Base-by-base conservation (phyloP, 495 filamentous ascomycete species). In the Penicillium macrosclerotiorum region DNA sequence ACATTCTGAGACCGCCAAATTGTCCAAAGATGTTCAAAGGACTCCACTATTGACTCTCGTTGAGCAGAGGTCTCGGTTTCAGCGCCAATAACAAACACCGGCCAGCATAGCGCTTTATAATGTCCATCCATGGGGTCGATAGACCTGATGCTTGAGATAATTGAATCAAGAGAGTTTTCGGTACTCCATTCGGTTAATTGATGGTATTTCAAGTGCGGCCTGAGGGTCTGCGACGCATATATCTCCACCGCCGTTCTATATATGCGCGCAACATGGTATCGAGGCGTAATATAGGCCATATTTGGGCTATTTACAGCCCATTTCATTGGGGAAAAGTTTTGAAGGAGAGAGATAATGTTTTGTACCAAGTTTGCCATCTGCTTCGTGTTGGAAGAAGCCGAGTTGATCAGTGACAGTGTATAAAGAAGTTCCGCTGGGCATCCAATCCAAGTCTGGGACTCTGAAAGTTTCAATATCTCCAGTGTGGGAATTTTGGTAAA, bases 21-120 rank as follows among this genome's bases (percentile, higher is more conserved):
- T 8, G 30, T 37, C 49, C 49, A 52, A 5, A 49, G 37, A 8
- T 43, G 39, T n/a, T 40, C 44, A 37, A 48, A 46, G 0, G 41
- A 18, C 6, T 41, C 16, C 23, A 23, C n/a, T 16, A 53, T 45
- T 1, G 29, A 20, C 4, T 16, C n/a, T 24, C 44, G 50, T 20
- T 54, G 55, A 1, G 37, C 9, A 29, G 30, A 6, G 4, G 17
- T 35, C 9, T 29, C 33, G n/a, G 51, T 38, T 25, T 58, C 55
- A 0, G 51, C 51, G 9, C 55, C 55, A 34, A 58, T 58, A 1
- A 54, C 49, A 37, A 58, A 58, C 11, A 47, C 37, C 20, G 51
- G 55, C 55, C 55, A 58, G 1, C 54, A 29, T 0, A 58, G 24
- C 11, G 37, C 32, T 17, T 47, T 54, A 35, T 50, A 51, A 34